These are phyloP conservation scores for Sutorius australiensis DNA, from an alignment of 768 basidiomycete genomes.

Conservation along the genomic window DNA sequence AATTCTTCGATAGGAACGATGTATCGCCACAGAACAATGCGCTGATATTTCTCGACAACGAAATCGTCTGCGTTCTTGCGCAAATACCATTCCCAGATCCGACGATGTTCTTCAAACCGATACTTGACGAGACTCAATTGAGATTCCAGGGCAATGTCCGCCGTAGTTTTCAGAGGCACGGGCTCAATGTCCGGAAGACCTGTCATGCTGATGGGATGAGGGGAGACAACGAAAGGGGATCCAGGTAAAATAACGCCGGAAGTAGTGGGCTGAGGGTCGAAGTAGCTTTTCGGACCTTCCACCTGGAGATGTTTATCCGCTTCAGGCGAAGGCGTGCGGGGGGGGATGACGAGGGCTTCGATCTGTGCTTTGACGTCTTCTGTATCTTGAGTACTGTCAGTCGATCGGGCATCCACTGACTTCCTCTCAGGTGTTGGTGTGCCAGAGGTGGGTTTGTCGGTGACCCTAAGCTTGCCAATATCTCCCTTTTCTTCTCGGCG, in stretches of 20 bases:
- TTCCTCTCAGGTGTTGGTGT: constrained; percentile 31
- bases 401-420: constrained; percentile 1
- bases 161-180: constrained; percentile 49
- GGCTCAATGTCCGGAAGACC: constrained; percentile 38
- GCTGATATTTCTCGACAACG: constrained; percentile 89
- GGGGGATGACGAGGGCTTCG: constrained; percentile 44
- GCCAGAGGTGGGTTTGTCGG: constrained; percentile 17
- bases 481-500: constrained; percentile 64
- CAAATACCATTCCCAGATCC: constrained; percentile 95
- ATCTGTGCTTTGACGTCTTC: constrained; percentile 68
- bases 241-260: constrained; percentile 29
- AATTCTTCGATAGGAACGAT: constrained; percentile 71
- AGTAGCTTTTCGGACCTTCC: constrained; percentile 41
- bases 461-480: constrained; percentile 13
- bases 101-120: constrained; percentile 82
- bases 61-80: constrained; percentile 84
- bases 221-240: constrained; percentile 31
- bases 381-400: constrained; percentile 24
- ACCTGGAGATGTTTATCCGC: constrained; percentile 24
- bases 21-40: constrained; percentile 76
- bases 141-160: constrained; percentile 75
- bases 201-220: constrained; percentile 27
- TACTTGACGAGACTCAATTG: constrained; percentile 65
- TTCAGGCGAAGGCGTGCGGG: constrained; percentile 38
- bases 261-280: constrained; percentile 35